These are phyloP conservation scores for Leccinum longicurvipes DNA, from an alignment of 768 basidiomycete genomes.

Conservation along the genomic window DNA sequence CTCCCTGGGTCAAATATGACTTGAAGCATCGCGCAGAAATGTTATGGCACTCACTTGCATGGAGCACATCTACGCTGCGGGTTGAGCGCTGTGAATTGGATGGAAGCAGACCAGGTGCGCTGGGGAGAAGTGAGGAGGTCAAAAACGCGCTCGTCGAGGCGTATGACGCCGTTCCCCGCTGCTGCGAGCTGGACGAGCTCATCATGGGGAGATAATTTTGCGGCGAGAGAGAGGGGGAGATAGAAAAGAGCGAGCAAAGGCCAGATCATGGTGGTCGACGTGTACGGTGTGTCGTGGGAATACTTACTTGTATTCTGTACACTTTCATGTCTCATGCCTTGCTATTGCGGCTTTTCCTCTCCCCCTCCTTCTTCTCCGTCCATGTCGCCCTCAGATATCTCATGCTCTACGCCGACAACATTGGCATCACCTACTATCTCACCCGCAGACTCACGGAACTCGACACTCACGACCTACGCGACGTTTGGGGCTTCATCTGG, in stretches of 20 bases:
- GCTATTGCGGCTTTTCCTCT: conserved; percentile 88
- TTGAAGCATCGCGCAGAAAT: not conserved
- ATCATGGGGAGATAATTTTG: conserved; percentile 36
- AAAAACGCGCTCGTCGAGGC: conserved; percentile 70
- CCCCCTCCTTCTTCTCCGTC: conserved; percentile 89
- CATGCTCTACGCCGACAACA: conserved; percentile 76
- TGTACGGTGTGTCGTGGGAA: conserved; percentile 17
- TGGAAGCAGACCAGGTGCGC: conserved; percentile 83
- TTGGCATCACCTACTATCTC: conserved; percentile 89
- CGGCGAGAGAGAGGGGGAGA: conserved; percentile 32
- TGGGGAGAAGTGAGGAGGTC: conserved; percentile 72
- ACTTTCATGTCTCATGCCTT: conserved; percentile 64
- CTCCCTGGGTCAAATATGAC: conserved; percentile 48
- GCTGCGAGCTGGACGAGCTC: conserved; percentile 68
- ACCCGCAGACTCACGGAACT: conserved; percentile 69
- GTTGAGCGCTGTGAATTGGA: conserved; percentile 88
- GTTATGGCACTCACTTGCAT: conserved; percentile 67
- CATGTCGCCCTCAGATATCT: conserved; percentile 92
- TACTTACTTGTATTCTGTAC: not conserved
- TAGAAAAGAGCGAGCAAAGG: conserved; percentile 31
- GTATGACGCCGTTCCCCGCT: conserved; percentile 75
- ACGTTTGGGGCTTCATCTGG: conserved; percentile 92
- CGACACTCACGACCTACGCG: conserved; percentile 67
- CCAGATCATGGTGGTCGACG: conserved; percentile 12
- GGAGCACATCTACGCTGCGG: conserved; percentile 81